Conservation (phyloP, 768 basidiomycete species). For the Brasilioporus rufonigricans region DNA sequence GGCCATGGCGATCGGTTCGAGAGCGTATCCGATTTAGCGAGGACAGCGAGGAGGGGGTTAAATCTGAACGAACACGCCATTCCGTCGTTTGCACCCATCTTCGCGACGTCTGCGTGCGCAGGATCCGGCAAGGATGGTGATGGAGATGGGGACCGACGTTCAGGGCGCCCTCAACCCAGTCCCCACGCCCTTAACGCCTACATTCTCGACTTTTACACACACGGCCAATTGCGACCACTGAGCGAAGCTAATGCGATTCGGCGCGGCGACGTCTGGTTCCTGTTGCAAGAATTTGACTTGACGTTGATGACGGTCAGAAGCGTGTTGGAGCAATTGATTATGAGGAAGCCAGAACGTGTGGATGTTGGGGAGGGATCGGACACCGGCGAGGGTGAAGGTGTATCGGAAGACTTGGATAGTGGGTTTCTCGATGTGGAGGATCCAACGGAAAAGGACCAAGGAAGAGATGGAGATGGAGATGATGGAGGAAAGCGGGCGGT, state of each 20-base stretch:
- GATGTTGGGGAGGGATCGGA: constrained; percentile 11
- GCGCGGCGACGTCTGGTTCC: constrained; percentile 63
- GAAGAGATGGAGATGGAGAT: constrained; percentile 5
- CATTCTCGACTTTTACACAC: constrained; percentile 64
- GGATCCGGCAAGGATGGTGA: no score
- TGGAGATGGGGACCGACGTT: no score
- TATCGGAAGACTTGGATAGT: constrained; percentile 28
- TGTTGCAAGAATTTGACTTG: constrained; percentile 56
- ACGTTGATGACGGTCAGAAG: constrained; percentile 48
- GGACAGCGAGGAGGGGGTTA: constrained; percentile 51
- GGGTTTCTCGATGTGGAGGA: constrained; percentile 32
- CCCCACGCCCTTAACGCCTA: constrained; percentile 54
- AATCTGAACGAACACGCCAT: constrained; percentile 58
- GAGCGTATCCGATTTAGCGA: constrained; percentile 49
- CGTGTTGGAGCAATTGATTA: constrained; percentile 45
- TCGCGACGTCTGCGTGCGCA: background rate
- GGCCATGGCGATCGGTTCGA: constrained; percentile 58
- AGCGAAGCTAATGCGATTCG: constrained; percentile 55
- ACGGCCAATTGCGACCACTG: constrained; percentile 54
- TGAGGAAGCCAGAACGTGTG: constrained; percentile 26
- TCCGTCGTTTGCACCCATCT: constrained; percentile 48
- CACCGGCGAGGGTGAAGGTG: constrained; percentile 5
- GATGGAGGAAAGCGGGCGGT: background rate
- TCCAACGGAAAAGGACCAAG: constrained; percentile 25
- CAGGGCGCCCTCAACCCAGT: no score